Percentiles rank a stretch among this genome's conserved stretches.
These are phyloP conservation scores for Aaosphaeria arxii DNA, from an alignment of 2,329 filamentous ascomycete genomes.

Conservation along the genomic window DNA sequence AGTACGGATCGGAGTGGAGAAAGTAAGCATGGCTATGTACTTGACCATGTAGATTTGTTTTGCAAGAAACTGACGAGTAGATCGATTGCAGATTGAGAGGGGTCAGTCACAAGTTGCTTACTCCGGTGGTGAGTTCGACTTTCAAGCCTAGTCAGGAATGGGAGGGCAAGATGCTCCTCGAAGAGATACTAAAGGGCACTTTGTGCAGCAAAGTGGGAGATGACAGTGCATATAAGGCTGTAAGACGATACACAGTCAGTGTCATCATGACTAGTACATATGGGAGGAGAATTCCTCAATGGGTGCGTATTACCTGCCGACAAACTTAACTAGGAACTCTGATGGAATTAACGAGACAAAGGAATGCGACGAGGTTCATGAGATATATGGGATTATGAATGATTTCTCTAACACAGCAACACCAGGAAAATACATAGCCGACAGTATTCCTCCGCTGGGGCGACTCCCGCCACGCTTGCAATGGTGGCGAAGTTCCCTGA, in stretches of 20 bases:
- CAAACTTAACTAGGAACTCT: too few species aligned
- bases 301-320: slow-evolving; percentile 15
- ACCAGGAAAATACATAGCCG: slow-evolving; percentile 29
- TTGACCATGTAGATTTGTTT: too few species aligned
- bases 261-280: slow-evolving; percentile 38
- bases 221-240: slow-evolving; percentile 23
- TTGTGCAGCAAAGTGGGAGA: slow-evolving; percentile 10
- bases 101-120: slow-evolving; percentile 39
- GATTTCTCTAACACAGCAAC: slow-evolving; percentile 29
- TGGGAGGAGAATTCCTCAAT: slow-evolving; percentile 28
- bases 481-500: slow-evolving; percentile 26
- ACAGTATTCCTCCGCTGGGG: slow-evolving; percentile 27
- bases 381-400: slow-evolving; percentile 34
- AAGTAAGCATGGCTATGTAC: slow-evolving; percentile 4
- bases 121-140: slow-evolving; percentile 33
- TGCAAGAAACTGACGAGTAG: too few species aligned
- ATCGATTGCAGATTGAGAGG: slow-evolving; percentile 19
- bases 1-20: slow-evolving; percentile 42
- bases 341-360: slow-evolving; percentile 2
- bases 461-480: slow-evolving; percentile 22
- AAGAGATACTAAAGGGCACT: slow-evolving; percentile 37
- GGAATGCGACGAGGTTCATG: slow-evolving; percentile 30
- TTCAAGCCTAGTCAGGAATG: slow-evolving; percentile 47
- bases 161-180: slow-evolving; percentile 45
- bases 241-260: slow-evolving; percentile 29